Evolutionary conservation across 2,329 filamentous ascomycete genomes (phyloP).

Genomic region (Verticillium longisporum): DNA sequence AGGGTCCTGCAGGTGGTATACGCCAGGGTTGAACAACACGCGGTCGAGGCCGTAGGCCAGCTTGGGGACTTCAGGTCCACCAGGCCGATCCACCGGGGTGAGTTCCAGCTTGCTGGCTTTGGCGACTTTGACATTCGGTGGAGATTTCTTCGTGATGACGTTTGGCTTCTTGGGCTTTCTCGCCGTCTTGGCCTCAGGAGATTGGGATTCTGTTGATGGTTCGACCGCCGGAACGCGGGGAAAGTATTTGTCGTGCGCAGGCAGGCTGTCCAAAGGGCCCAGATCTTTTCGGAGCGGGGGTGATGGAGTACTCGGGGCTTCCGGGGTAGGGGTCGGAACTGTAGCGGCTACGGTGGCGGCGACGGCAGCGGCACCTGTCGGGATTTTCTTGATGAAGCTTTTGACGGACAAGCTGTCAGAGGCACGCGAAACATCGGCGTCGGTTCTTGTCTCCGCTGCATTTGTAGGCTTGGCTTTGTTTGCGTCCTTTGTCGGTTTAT

Average conservation of each 20-base stretch:
- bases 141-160: background rate
- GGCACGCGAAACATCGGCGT: background rate
- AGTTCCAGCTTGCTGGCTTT: slow-evolving; percentile 14
- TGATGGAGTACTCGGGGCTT: background rate
- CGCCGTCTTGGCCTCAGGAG: background rate
- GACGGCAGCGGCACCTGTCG: background rate
- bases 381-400: background rate
- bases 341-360: background rate
- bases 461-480: background rate
- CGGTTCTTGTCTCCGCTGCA: background rate
- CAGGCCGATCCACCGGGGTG: slow-evolving; percentile 22
- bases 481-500: background rate
- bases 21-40: slow-evolving; percentile 91
- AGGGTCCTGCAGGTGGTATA: slow-evolving; percentile 86
- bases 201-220: background rate
- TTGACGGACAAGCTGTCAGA: slow-evolving; percentile 1
- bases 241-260: background rate
- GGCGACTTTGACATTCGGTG: slow-evolving; percentile 1
- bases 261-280: background rate
- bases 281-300: background rate
- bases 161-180: background rate
- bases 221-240: background rate
- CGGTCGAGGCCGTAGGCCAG: slow-evolving; percentile 73
- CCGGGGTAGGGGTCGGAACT: background rate
- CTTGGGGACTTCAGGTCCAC: slow-evolving; percentile 41